These are phyloP conservation scores for Pyronema omphalodes DNA, from an alignment of 495 filamentous ascomycete species.

Conservation along the genomic window DNA sequence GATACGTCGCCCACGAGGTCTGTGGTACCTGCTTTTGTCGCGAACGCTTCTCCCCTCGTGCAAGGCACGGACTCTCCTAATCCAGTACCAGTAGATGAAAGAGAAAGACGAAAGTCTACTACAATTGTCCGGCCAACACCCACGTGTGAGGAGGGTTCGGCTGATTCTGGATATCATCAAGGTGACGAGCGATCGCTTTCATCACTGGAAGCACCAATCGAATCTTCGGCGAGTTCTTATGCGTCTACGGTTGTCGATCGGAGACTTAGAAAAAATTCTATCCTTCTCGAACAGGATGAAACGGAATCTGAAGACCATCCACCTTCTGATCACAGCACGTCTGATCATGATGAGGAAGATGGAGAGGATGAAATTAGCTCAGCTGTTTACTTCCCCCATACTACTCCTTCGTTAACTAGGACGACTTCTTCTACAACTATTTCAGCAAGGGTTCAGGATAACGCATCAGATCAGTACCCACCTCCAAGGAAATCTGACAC, in stretches of 20 bases:
- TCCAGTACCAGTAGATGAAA: conserved; percentile 1
- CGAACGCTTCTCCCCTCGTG: not conserved
- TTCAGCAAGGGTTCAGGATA: not conserved
- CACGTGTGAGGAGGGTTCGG: not conserved
- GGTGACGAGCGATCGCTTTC: not conserved
- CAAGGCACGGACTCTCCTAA: conserved; percentile 1
- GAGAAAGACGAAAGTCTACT: conserved; percentile 1
- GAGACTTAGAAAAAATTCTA: conserved; percentile 8
- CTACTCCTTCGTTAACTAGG: conserved; percentile 34
- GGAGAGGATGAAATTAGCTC: conserved; percentile 89
- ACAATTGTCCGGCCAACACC: not conserved
- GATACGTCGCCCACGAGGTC: conserved; percentile 17
- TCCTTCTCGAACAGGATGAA: conserved; percentile 15
- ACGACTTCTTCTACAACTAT: not conserved
- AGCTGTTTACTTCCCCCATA: conserved; percentile 79
- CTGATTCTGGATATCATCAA: conserved; percentile 5
- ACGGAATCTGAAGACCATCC: conserved; percentile 17
- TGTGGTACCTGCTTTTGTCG: not conserved
- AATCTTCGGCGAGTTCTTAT: not conserved
- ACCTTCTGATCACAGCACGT: conserved; percentile 3
- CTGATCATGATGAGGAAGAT: conserved; percentile 34
- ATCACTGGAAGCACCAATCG: conserved; percentile 2
- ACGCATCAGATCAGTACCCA: not conserved
- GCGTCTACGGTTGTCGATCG: conserved; percentile 8
- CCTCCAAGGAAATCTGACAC: not conserved